Conservation (phyloP, 2,329 filamentous ascomycete genomes). For the Epichloe scottii region DNA sequence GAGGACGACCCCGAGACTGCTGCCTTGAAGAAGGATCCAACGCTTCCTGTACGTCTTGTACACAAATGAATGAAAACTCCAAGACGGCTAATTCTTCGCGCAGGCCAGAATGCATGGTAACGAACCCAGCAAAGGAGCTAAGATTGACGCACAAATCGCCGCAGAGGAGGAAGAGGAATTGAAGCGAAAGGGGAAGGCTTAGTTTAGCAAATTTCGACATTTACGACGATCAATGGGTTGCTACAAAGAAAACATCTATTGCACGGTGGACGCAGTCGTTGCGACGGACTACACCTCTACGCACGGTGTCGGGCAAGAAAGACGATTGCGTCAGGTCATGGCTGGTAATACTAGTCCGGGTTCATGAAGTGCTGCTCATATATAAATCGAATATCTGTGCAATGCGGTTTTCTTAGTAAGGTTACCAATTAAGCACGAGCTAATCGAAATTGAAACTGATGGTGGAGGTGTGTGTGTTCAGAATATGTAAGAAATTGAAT, state of each 20-base stretch:
- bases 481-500: slow-evolving; percentile 98
- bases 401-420: too few relatives aligned
- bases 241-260: background rate
- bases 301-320: too few relatives aligned
- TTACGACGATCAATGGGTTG: background rate
- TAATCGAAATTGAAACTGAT: slow-evolving; percentile 6
- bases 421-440: background rate
- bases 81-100: background rate
- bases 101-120: slow-evolving; percentile 58
- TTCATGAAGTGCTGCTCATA: too few relatives aligned
- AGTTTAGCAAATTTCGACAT: background rate
- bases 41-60: slow-evolving; percentile 33
- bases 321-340: too few relatives aligned
- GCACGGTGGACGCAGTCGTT: too few relatives aligned
- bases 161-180: slow-evolving; percentile 56
- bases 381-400: too few relatives aligned
- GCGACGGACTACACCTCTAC: too few relatives aligned
- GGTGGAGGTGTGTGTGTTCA: slow-evolving; percentile 37
- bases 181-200: slow-evolving; percentile 39
- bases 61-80: too few relatives aligned
- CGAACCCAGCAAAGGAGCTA: slow-evolving; percentile 58
- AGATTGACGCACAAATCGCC: slow-evolving; percentile 56
- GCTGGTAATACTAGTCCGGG: too few relatives aligned
- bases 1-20: slow-evolving; percentile 31
- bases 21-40: slow-evolving; percentile 46